phyloP scores from a whole-genome alignment of 768 basidiomycete species.

The Trametes coccinea region DNA sequence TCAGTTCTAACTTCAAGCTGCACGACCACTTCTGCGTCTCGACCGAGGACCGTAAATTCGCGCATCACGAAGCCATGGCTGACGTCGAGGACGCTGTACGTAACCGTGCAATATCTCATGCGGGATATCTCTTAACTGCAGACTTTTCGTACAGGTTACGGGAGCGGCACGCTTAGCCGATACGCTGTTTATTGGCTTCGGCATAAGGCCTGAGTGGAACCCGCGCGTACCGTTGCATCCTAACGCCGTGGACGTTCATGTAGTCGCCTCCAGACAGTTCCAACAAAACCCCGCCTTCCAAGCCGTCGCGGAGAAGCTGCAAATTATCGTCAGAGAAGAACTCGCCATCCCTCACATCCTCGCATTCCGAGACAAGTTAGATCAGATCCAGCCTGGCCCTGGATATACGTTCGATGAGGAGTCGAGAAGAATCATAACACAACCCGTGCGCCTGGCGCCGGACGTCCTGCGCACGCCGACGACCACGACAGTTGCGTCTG shows the following conservation, averaged over 20 bases:
- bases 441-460: background rate
- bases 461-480: background rate
- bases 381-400: background rate
- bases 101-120: background rate
- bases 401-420: background rate
- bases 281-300: background rate
- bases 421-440: background rate
- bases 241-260: background rate
- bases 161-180: slow-evolving; percentile 2
- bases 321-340: background rate
- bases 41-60: background rate
- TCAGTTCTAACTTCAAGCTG: background rate
- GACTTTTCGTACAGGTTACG: background rate
- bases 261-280: slow-evolving; percentile 1
- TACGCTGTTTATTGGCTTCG: slow-evolving; percentile 6
- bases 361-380: background rate
- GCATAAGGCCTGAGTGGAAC: slow-evolving; percentile 6
- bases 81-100: slow-evolving; percentile 8
- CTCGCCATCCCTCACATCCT: background rate
- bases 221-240: background rate
- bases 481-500: background rate
- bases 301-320: background rate
- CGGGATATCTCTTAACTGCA: background rate
- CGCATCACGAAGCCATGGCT: background rate
- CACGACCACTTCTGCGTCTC: slow-evolving; percentile 1